phyloP scores from a whole-genome alignment of 2,329 filamentous ascomycete species.

The Microascus cirrosus region DNA sequence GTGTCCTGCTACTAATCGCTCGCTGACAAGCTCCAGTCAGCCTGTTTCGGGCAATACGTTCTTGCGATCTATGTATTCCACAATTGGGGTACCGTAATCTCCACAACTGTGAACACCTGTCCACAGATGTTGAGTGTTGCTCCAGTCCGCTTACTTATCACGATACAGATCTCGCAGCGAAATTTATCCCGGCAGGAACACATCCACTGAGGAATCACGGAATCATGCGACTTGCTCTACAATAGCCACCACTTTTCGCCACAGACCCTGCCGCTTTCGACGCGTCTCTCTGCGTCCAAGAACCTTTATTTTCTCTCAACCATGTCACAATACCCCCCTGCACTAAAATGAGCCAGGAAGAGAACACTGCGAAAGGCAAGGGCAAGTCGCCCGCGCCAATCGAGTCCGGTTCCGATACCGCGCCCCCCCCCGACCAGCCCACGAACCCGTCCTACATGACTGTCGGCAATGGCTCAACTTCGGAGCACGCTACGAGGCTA shows the following conservation, averaged over 20 bases:
- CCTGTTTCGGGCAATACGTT: no score
- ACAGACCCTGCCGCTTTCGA: neutral
- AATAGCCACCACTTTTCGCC: neutral
- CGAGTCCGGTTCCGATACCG: slow-evolving; percentile 12
- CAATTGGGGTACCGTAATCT: neutral
- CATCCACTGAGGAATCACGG: neutral
- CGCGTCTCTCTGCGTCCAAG: slow-evolving; percentile 5
- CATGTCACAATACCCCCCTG: slow-evolving; percentile 20
- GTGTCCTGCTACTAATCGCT: no score
- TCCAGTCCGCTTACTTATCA: neutral
- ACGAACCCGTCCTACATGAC: slow-evolving; percentile 66
- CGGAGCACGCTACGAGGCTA: slow-evolving; percentile 69
- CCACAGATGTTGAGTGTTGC: neutral
- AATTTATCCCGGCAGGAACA: neutral
- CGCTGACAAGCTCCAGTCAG: no score
- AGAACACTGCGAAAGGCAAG: slow-evolving; percentile 42
- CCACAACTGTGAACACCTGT: neutral
- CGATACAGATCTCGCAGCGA: neutral
- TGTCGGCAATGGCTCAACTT: slow-evolving; percentile 71
- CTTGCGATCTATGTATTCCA: neutral
- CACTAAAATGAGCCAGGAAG: slow-evolving; percentile 47
- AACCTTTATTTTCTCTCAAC: slow-evolving; percentile 11
- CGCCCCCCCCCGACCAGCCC: slow-evolving; percentile 16
- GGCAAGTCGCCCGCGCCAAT: slow-evolving; percentile 31
- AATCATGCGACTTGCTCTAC: slow-evolving; percentile 3